phyloP scores from a whole-genome alignment of 805 yeast genomes.

The Ascoidea asiatica region DNA sequence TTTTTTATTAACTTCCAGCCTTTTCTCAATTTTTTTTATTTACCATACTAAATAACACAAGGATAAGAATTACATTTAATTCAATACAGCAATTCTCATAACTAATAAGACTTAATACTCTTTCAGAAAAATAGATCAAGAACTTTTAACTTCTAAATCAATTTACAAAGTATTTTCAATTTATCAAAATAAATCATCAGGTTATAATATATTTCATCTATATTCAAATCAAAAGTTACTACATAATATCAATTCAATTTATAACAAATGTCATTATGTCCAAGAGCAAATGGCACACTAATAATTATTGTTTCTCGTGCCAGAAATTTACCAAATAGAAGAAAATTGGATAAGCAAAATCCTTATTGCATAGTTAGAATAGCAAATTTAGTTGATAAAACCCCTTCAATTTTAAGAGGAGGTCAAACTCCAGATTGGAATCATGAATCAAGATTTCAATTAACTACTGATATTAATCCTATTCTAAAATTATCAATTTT shows the following conservation, averaged over 20 bases:
- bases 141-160: too few relatives aligned
- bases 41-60: too few relatives aligned
- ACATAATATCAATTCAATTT: not conserved
- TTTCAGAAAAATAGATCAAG: too few relatives aligned
- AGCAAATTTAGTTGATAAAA: constrained; percentile 69
- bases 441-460: constrained; percentile 53
- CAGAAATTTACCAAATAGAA: constrained; percentile 72
- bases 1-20: not conserved
- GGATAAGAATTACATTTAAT: too few relatives aligned
- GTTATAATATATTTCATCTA: not conserved
- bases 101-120: too few relatives aligned
- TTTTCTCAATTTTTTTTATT: too few relatives aligned
- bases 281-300: constrained; percentile 34
- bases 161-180: not conserved
- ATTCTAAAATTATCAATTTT: constrained; percentile 58
- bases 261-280: constrained; percentile 7
- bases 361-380: constrained; percentile 80
- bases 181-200: not conserved
- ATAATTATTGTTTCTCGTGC: constrained; percentile 73
- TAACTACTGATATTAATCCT: constrained; percentile 52
- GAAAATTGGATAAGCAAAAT: constrained; percentile 83
- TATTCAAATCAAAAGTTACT: not conserved
- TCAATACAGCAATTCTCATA: too few relatives aligned
- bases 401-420: constrained; percentile 69
- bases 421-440: constrained; percentile 94